Base-by-base conservation (phyloP, 306 rosid species). In the Vachellia collinsii region DNA sequence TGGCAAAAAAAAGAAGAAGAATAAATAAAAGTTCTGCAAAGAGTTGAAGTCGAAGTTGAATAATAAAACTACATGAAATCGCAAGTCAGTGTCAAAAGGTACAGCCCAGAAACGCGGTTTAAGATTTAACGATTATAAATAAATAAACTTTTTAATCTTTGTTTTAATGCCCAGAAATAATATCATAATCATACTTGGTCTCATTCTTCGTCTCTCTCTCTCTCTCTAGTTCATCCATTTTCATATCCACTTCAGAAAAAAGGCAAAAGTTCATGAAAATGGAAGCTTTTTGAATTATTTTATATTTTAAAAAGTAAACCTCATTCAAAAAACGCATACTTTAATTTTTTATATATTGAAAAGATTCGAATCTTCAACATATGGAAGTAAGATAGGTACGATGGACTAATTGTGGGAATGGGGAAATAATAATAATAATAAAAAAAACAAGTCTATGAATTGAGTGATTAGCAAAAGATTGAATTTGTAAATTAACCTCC, bases 71-170 rank as follows among this genome's bases (percentile, higher is more conserved):
- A 14, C 16, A 69, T n/a, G 61, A 54, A n/a, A 54, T 6, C 19
- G 20, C 7, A 54, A 54, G 61, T 54, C 25, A 54, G 58, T 51
- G 58, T 51, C 58, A 50, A 83, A 64, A 71, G 62, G 8, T 8
- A 25, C 51, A 53, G 79, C 70, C 82, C 82, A 79, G 80, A 71
- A 39, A 88, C 97, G 90, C 92, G 94, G 87, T 89, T 89, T 87
- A 29, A 2, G 34, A 29, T 89, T 89, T 86, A 61, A 50, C 39
- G 59, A 34, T 5, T 11, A 59, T 3, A 47, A n/a, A 56, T 16
- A n/a, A 8, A 37, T 13, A 5, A 17, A 48, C 54, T 9, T 11
- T 11, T 11, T 46, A 75, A 39, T 39, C 25, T 25, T 80, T 29
- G 76, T 59, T 61, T 61, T 29, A 61, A 25, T 25, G 3, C 8